These are phyloP conservation scores for Amanita thiersii DNA, from an alignment of 768 basidiomycete genomes.

Conservation along the genomic window DNA sequence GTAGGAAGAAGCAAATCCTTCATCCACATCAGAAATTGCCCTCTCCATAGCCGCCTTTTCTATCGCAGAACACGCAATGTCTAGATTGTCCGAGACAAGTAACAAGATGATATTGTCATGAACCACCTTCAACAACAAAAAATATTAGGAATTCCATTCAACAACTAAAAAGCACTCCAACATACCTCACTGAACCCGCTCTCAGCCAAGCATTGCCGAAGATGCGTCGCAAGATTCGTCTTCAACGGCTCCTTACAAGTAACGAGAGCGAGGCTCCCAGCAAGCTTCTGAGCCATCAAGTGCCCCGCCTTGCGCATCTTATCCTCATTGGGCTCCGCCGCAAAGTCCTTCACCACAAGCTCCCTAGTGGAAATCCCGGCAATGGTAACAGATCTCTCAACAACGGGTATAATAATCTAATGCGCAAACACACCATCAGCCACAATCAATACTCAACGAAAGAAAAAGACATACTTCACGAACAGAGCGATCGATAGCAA, in stretches of 20 bases:
- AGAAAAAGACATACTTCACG: constrained; percentile 56
- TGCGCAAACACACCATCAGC: constrained; percentile 5
- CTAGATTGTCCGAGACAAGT: constrained; percentile 87
- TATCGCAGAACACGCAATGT: constrained; percentile 88
- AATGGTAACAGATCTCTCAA: constrained; percentile 96
- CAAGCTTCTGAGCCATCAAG: constrained; percentile 94
- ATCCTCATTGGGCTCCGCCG: constrained; percentile 84
- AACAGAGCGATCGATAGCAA: constrained; percentile 90
- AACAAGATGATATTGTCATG: constrained; percentile 73
- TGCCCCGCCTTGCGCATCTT: constrained; percentile 89
- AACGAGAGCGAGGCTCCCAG: constrained; percentile 91
- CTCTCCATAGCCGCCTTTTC: constrained; percentile 98
- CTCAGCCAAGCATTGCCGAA: constrained; percentile 76
- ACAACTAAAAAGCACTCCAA: not conserved
- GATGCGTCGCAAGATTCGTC: constrained; percentile 82
- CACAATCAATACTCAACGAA: constrained; percentile 12
- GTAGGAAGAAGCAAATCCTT: constrained; percentile 76
- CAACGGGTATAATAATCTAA: constrained; percentile 93
- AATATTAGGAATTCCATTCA: constrained; percentile 8
- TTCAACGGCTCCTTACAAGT: constrained; percentile 97
- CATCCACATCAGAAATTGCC: constrained; percentile 88
- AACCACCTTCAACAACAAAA: constrained; percentile 31
- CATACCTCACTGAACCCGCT: constrained; percentile 84
- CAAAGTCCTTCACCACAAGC: constrained; percentile 92
- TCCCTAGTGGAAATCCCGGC: constrained; percentile 97